phyloP scores from a whole-genome alignment of 2,329 filamentous ascomycete genomes.

The Hypoxylon sp. region DNA sequence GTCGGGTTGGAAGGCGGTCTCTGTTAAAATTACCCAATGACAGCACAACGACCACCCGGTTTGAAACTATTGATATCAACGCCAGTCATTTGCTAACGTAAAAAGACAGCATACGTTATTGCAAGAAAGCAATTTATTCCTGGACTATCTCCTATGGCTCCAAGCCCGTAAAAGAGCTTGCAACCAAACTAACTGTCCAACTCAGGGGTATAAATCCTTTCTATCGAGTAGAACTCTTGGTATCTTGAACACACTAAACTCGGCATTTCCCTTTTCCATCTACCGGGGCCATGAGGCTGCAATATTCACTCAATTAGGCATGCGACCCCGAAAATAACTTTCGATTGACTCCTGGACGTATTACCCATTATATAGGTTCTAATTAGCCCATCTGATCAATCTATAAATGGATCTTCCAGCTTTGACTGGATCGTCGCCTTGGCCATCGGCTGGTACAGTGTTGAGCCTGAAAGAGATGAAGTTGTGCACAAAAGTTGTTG shows the following conservation, averaged over 20 bases:
- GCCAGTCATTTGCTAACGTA: not conserved
- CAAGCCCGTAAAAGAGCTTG: conserved; percentile 1
- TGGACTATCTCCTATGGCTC: not conserved
- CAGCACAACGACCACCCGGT: not conserved
- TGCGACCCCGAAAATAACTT: not conserved
- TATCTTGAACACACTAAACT: conserved; percentile 24
- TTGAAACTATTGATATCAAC: not conserved
- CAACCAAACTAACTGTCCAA: conserved; percentile 10
- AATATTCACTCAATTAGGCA: conserved; percentile 18
- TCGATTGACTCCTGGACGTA: not conserved
- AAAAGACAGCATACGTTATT: not conserved
- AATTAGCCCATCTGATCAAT: not conserved
- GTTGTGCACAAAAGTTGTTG: conserved; percentile 1
- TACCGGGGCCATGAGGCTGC: not conserved
- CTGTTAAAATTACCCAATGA: too few relatives aligned
- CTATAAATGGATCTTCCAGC: conserved; percentile 16
- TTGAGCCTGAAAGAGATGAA: conserved; percentile 6
- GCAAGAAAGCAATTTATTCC: conserved; percentile 3
- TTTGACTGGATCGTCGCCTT: conserved; percentile 6
- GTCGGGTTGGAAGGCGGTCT: not conserved
- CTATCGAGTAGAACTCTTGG: conserved; percentile 17
- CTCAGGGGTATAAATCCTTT: conserved; percentile 22
- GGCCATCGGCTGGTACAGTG: not conserved
- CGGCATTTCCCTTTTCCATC: not conserved
- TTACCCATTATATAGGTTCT: conserved; percentile 3